Evolutionary conservation across 2,329 filamentous ascomycete species (phyloP).

Genomic region (Colletotrichum horii): DNA sequence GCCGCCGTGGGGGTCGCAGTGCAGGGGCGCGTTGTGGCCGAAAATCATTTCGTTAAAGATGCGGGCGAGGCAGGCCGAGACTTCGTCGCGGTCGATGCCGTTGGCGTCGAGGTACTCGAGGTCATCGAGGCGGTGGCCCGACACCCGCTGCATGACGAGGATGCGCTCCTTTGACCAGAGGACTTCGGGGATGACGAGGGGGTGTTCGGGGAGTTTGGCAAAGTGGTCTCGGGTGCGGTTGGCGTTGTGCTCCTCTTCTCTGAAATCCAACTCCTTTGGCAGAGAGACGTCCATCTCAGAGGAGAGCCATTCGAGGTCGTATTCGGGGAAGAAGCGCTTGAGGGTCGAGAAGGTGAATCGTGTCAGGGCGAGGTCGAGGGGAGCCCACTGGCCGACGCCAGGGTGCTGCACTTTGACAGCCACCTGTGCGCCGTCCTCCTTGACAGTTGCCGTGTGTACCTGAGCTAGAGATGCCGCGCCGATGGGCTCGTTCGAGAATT

Average conservation of each 20-base stretch:
- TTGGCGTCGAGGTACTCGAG: slow-evolving; percentile 84
- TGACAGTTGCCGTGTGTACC: slow-evolving; percentile 86
- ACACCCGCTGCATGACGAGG: slow-evolving; percentile 92
- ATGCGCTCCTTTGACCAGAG: slow-evolving; percentile 89
- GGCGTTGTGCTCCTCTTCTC: slow-evolving; percentile 85
- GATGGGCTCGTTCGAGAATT: slow-evolving; percentile 81
- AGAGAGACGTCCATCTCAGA: slow-evolving; percentile 91
- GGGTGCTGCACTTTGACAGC: slow-evolving; percentile 98
- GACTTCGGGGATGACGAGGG: slow-evolving; percentile 87
- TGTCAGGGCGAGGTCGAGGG: slow-evolving; percentile 85
- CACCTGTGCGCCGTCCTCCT: slow-evolving; percentile 82
- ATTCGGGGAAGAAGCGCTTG: slow-evolving; percentile 94
- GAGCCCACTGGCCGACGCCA: slow-evolving; percentile 85
- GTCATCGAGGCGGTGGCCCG: slow-evolving; percentile 87
- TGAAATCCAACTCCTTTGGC: slow-evolving; percentile 90
- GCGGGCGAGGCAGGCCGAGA: slow-evolving; percentile 85
- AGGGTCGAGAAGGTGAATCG: slow-evolving; percentile 87
- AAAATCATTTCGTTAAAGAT: slow-evolving; percentile 99
- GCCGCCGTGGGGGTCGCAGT: slow-evolving; percentile 96
- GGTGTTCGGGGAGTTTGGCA: slow-evolving; percentile 71
- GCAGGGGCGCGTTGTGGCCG: slow-evolving; percentile 82
- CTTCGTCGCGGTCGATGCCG: slow-evolving; percentile 91
- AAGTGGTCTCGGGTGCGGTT: slow-evolving; percentile 83
- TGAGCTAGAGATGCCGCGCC: slow-evolving; percentile 94
- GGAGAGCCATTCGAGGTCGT: slow-evolving; percentile 95